Conservation (phyloP, 305 asterid genomes). For the Caryopteris hybrid region DNA sequence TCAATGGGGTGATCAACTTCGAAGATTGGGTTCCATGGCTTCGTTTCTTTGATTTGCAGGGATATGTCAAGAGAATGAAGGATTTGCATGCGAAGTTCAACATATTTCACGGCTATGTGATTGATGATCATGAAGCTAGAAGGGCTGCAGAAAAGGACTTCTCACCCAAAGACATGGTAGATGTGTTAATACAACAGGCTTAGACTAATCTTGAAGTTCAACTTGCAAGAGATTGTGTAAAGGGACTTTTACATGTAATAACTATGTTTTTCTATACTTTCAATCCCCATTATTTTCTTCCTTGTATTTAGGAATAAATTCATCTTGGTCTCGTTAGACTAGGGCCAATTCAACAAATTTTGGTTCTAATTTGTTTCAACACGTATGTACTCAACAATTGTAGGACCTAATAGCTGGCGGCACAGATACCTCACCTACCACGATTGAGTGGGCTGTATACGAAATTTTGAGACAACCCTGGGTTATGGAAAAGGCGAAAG, state of each 20-base stretch:
- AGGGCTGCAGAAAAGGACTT: slow-evolving; percentile 9
- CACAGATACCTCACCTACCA: neutral
- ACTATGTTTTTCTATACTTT: no score
- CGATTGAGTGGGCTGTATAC: slow-evolving; percentile 26
- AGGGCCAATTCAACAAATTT: no score
- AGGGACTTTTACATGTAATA: neutral
- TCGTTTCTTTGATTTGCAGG: slow-evolving; percentile 33
- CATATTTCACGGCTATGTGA: slow-evolving; percentile 22
- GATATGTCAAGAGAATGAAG: slow-evolving; percentile 37
- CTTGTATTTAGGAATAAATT: no score
- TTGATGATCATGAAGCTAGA: slow-evolving; percentile 35
- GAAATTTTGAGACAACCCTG: slow-evolving; percentile 32
- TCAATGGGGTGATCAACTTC: slow-evolving; percentile 23
- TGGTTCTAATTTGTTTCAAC: no score
- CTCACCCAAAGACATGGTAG: slow-evolving; percentile 16
- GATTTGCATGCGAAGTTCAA: slow-evolving; percentile 12
- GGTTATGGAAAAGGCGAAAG: slow-evolving; percentile 27
- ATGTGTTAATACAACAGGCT: slow-evolving; percentile 24
- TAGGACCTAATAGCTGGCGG: neutral
- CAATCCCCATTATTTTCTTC: no score
- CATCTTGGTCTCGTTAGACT: no score
- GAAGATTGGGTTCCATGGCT: slow-evolving; percentile 51
- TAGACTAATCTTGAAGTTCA: slow-evolving; percentile 4
- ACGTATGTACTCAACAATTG: no score
- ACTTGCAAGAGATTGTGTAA: neutral